Base-by-base conservation (phyloP, 352 stramenopile species). In the Phytophthora uliginosa region DNA sequence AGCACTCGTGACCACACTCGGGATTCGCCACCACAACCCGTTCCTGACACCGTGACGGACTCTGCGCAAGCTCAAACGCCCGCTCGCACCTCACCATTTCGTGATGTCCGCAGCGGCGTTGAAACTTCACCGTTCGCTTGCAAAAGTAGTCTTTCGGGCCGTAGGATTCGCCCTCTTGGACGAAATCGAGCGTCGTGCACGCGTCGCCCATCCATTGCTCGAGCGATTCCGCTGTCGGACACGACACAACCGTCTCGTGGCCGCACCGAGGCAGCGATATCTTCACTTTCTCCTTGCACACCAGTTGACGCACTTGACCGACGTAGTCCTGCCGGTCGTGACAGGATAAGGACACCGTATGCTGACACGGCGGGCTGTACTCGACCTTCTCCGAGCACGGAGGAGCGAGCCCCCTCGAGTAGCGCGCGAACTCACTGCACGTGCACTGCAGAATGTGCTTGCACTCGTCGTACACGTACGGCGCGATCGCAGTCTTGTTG, bases 141-240 rank as follows among this genome's bases (percentile, higher is more conserved):
- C 91, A 97, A 26, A 78, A 81, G 52, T 93, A 83, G 54, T 96
- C 91, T 58, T 92, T 85, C 24, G 78, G 54, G 1, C 89, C 91
- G 57, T 95, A 97, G 2, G 33, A 40, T 17, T 76, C 53, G 13
- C 88, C 81, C 71, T 97, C 90, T 52, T 80, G 42, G 18, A 97
- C 82, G 20, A 88, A 31, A 10, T 73, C 74, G 22, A 86, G 70
- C 4, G 71, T 85, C 34, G 78, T 59, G 66, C 18, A 75, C 12
- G 51, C 52, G 24, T 51, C 45, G 1, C 88, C 88, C 22, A 34
- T 73, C 91, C 91, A 97, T 5, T 77, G 26, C 0, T 75, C 71
- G 18, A 97, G 69, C 7, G 33, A 66, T 24, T 77, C 72, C 22
- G 84, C 78, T 22, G 71, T 81, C 26, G 82, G 56, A 69, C 90